These are phyloP conservation scores for Vicia sativa DNA, from an alignment of 306 rosid genomes.

Conservation along the genomic window DNA sequence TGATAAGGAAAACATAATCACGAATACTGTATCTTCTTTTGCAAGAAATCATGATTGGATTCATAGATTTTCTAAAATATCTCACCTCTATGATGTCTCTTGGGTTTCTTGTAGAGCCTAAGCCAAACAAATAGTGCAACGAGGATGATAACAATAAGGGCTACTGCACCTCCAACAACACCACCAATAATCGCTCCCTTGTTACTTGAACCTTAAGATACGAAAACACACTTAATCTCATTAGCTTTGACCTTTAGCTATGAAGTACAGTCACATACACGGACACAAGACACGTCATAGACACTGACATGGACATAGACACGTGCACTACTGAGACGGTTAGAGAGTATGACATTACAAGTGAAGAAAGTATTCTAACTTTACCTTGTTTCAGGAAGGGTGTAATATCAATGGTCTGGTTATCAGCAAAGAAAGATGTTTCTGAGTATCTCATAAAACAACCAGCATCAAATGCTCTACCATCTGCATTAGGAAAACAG, in stretches of 20 bases:
- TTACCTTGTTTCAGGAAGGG: slow-evolving; percentile 44
- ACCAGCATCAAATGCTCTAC: slow-evolving; percentile 60
- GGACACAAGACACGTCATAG: too few relatives aligned
- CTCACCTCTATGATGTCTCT: slow-evolving; percentile 54
- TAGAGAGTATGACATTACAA: too few relatives aligned
- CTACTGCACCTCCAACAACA: slow-evolving; percentile 63
- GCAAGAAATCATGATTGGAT: slow-evolving; percentile 22
- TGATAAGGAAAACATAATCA: slow-evolving; percentile 17
- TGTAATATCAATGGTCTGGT: slow-evolving; percentile 52
- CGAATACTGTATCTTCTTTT: slow-evolving; percentile 4
- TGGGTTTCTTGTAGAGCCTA: slow-evolving; percentile 42
- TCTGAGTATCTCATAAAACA: slow-evolving; percentile 70
- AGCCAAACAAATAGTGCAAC: slow-evolving; percentile 46
- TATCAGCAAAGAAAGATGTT: slow-evolving; percentile 56
- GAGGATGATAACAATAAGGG: slow-evolving; percentile 44
- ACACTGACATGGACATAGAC: too few relatives aligned
- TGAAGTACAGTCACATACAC: too few relatives aligned
- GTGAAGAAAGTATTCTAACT: not conserved
- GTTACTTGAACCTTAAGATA: slow-evolving; percentile 46
- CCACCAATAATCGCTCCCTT: slow-evolving; percentile 68
- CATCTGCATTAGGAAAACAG: slow-evolving; percentile 58
- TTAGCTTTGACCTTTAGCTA: too few relatives aligned
- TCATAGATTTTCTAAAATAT: slow-evolving; percentile 15
- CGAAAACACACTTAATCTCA: slow-evolving; percentile 1
- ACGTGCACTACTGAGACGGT: too few relatives aligned